Evolutionary conservation across 441 rosid genomes (phyloP), one percentile per base, ranked within the genome.

Genomic region (Pelargonium australe): DNA sequence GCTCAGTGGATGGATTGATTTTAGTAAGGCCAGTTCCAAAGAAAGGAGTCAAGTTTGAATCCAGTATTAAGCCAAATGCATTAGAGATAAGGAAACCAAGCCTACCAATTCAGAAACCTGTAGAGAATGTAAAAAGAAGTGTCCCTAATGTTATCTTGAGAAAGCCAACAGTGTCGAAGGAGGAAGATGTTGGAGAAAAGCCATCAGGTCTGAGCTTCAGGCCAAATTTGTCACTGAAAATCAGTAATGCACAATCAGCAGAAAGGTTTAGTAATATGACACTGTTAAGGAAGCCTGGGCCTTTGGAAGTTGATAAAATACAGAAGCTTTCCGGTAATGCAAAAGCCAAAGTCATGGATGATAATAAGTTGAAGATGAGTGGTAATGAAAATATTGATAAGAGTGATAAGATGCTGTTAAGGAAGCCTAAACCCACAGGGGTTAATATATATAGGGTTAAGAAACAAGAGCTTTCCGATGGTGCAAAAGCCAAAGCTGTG

Each of bases 71-170:
- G 76, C 83, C 87, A 5, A 61, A 47, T 60, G 66, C 75, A 61
- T 70, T 80, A 37, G 72, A 55, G 75, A 16, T 73, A 45, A 84
- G 79, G 78, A 86, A 81, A 81, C 88, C 89, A 10, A 63, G 40
- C 55, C 79, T 67, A 58, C 44, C 80, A 2, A 74, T 74, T 68
- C 74, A 66, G 66, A 79, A 76, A 49, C 71, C 69, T 13, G 34
- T 72, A 16, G 80, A 79, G 55, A 70, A 75, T 74, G 68, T 49
- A 2, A 72, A 70, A 1, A 85, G 77, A 78, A 73, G 82, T 58
- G 75, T 89, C 72, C 96, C 96, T 43, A 84, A 91, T 85, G 95
- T 89, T 78, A 84, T 88, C 65, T 76, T 94, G 85, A 86, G 97
- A 75, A 94, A 87, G 82, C 97, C 95, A 8, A 70, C 79, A 40